Percentiles rank a stretch among this genome's conserved stretches.
Evolutionary conservation across 164 flowering plant genomes (phyloP).

Genomic region (Tetrastigma voinierianum): DNA sequence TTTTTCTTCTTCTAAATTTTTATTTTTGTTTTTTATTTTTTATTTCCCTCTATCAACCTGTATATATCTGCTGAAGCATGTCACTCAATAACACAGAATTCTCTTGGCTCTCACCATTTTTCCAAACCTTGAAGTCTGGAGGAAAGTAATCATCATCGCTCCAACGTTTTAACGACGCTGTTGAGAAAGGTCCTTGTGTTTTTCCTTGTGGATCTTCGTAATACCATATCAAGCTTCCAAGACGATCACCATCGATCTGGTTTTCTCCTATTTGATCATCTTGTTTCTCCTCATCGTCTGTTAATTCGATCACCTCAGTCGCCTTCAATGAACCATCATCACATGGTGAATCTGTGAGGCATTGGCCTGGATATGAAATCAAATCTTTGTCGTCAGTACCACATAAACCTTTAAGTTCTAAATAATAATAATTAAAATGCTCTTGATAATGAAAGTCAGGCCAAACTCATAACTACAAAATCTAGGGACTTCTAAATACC

Average conservation of each 20-base stretch:
- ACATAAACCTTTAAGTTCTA: too few species aligned
- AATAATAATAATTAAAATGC: too few species aligned
- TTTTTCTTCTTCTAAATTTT: too few species aligned
- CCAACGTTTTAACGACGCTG: slow-evolving; percentile 29
- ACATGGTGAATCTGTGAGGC: too few species aligned
- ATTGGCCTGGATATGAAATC: background rate
- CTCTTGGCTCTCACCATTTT: slow-evolving; percentile 17
- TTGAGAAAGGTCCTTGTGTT: slow-evolving; percentile 36
- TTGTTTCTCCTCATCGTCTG: slow-evolving; percentile 29
- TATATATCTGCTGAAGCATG: slow-evolving; percentile 7
- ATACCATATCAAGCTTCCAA: slow-evolving; percentile 22
- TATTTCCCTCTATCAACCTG: too few species aligned
- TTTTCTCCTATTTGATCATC: background rate
- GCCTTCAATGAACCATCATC: background rate
- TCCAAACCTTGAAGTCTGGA: slow-evolving; percentile 41
- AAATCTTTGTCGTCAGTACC: too few species aligned
- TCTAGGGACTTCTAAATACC: too few species aligned
- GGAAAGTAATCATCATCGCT: slow-evolving; percentile 32
- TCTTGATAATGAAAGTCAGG: too few species aligned
- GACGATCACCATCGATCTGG: background rate
- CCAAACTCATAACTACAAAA: too few species aligned
- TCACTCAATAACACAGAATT: slow-evolving; percentile 21
- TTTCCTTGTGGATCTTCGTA: slow-evolving; percentile 43
- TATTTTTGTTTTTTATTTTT: too few species aligned
- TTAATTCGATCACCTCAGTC: slow-evolving; percentile 26